These are phyloP conservation scores for Astragalus membranaceus DNA, from an alignment of 306 rosid genomes.

Conservation along the genomic window DNA sequence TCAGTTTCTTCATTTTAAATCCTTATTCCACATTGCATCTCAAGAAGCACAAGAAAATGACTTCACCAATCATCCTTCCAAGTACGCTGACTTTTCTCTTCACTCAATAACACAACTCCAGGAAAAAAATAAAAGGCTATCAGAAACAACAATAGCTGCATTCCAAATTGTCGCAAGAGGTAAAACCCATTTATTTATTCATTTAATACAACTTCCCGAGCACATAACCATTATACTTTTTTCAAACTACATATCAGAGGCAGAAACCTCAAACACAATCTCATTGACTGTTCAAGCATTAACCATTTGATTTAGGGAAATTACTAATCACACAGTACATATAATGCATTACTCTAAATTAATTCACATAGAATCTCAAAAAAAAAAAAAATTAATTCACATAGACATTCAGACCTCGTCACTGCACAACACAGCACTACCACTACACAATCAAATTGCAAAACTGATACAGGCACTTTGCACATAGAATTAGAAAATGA, in stretches of 20 bases:
- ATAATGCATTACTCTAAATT: not conserved
- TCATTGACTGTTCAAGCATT: not conserved
- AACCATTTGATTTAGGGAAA: not conserved
- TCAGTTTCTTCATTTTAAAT: not conserved
- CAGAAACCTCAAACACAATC: not conserved
- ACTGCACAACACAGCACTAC: too few species aligned
- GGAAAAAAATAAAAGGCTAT: not conserved
- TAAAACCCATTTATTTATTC: not conserved
- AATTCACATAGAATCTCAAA: too few species aligned
- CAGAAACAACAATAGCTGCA: conserved; percentile 5
- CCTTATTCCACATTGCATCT: not conserved
- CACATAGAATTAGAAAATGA: not conserved
- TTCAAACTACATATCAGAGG: not conserved
- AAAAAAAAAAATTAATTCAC: too few species aligned
- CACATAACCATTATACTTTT: not conserved
- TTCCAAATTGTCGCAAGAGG: not conserved
- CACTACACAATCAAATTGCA: not conserved
- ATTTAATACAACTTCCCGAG: not conserved
- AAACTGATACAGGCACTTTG: not conserved
- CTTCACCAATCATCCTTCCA: not conserved
- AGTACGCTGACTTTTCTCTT: not conserved
- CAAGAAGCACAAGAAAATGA: not conserved
- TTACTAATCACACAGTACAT: not conserved
- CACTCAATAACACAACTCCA: not conserved
- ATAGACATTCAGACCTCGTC: not conserved